Conservation (phyloP, 179 eudicot species). For the Silene coronaria region DNA sequence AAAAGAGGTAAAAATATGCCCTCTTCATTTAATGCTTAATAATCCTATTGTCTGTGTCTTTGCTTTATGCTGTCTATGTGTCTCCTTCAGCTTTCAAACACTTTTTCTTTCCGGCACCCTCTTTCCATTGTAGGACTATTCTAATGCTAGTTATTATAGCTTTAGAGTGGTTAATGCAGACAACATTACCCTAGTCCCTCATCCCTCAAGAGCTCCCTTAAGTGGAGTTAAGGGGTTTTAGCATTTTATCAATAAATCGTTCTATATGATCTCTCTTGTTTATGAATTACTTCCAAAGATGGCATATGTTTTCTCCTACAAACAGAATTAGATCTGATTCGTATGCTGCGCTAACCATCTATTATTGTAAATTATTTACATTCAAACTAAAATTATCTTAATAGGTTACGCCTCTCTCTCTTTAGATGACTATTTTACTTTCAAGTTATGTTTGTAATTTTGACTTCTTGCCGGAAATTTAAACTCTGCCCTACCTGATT, state of each 20-base stretch:
- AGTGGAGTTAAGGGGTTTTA: neutral
- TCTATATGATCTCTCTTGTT: neutral
- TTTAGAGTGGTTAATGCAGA: neutral
- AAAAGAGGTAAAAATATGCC: slow-evolving; percentile 41
- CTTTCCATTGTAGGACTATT: neutral
- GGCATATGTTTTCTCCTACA: neutral
- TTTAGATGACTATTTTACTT: slow-evolving; percentile 1
- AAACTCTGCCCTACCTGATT: neutral
- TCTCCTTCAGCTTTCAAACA: neutral
- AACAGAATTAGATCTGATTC: neutral
- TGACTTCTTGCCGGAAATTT: neutral
- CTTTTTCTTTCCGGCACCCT: neutral
- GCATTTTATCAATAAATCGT: neutral
- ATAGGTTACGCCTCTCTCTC: neutral
- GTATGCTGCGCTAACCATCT: neutral
- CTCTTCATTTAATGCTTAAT: slow-evolving; percentile 3
- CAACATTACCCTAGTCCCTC: neutral
- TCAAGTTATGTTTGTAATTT: slow-evolving; percentile 1
- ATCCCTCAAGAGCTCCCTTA: neutral
- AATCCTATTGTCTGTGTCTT: slow-evolving; percentile 11
- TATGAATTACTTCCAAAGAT: neutral
- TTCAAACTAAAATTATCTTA: neutral
- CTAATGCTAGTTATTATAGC: neutral
- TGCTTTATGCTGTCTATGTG: neutral
- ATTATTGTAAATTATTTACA: neutral